Evolutionary conservation across 306 rosid genomes (phyloP).

Genomic region (Sesbania bispinosa): DNA sequence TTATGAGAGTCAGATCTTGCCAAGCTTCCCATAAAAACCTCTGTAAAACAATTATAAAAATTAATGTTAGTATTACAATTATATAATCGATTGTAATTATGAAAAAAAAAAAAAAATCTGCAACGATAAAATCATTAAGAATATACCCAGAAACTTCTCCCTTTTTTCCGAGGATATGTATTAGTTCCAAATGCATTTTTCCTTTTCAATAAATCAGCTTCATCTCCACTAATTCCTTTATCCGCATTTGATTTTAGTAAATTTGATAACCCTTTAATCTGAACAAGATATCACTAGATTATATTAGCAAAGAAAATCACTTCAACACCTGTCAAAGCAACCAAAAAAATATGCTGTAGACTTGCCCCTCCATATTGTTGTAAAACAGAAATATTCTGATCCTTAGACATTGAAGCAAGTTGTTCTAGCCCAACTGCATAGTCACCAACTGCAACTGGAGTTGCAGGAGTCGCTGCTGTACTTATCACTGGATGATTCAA

Average conservation of each 20-base stretch:
- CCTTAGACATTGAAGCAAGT: conserved; percentile 76
- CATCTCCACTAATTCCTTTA: conserved; percentile 75
- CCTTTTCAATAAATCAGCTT: conserved; percentile 52
- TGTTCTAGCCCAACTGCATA: conserved; percentile 61
- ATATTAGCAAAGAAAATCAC: conserved; percentile 17
- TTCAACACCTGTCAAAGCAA: not conserved
- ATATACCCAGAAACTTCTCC: conserved; percentile 84
- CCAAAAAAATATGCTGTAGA: conserved; percentile 14
- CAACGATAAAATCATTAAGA: not conserved
- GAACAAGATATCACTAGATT: conserved; percentile 22
- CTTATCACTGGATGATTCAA: conserved; percentile 37
- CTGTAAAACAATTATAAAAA: conserved; percentile 44
- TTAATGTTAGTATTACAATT: not conserved
- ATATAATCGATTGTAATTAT: conserved; percentile 14
- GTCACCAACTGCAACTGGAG: conserved; percentile 50
- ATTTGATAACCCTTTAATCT: conserved; percentile 70
- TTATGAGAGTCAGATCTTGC: conserved; percentile 92
- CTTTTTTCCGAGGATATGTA: conserved; percentile 92
- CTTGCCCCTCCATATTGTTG: conserved; percentile 85
- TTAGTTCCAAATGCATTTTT: conserved; percentile 83
- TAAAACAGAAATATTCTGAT: conserved; percentile 55
- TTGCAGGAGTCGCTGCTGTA: conserved; percentile 41
- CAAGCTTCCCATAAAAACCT: conserved; percentile 97
- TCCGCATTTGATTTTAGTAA: conserved; percentile 61
- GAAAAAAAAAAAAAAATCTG: not conserved